Conservation (phyloP, 2,329 filamentous ascomycete genomes). For the Colletotrichum sp. region DNA sequence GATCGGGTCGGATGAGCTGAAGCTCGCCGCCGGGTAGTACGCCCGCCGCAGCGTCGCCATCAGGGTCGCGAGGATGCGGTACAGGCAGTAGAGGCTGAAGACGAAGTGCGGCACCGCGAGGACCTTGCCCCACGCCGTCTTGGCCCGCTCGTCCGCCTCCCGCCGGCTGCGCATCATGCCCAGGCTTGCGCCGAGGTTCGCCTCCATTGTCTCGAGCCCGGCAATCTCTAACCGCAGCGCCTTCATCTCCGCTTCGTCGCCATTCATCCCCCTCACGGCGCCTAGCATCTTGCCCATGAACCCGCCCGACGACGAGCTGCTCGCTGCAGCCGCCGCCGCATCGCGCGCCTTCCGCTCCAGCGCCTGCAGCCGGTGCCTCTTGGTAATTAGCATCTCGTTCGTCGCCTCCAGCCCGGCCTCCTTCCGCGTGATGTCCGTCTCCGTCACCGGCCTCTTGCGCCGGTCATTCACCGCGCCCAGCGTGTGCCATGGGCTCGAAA, state of each 20-base stretch:
- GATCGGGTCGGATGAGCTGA: constrained; percentile 79
- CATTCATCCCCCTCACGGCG: constrained; percentile 68
- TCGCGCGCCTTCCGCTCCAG: constrained; percentile 67
- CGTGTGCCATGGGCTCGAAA: constrained; percentile 85
- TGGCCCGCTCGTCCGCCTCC: constrained; percentile 68
- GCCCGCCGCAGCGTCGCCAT: constrained; percentile 70
- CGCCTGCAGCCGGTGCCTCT: constrained; percentile 73
- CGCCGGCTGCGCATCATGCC: constrained; percentile 67
- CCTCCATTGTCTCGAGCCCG: constrained; percentile 81
- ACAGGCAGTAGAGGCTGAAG: constrained; percentile 85
- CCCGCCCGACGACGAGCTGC: constrained; percentile 40
- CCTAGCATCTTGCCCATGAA: constrained; percentile 79
- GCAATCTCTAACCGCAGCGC: constrained; percentile 76
- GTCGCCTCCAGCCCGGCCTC: constrained; percentile 80
- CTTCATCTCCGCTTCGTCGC: constrained; percentile 63
- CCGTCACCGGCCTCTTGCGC: constrained; percentile 65
- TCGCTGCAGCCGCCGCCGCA: constrained; percentile 41
- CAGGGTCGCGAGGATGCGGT: constrained; percentile 77
- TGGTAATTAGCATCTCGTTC: constrained; percentile 78
- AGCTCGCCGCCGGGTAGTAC: constrained; percentile 48
- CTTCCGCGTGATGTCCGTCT: constrained; percentile 77
- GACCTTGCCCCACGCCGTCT: constrained; percentile 70
- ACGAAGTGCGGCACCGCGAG: constrained; percentile 66
- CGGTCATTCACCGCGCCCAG: constrained; percentile 67
- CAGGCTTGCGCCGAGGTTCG: constrained; percentile 70